phyloP scores from a whole-genome alignment of 345 rosid genomes.

The Ceriops zippeliana region DNA sequence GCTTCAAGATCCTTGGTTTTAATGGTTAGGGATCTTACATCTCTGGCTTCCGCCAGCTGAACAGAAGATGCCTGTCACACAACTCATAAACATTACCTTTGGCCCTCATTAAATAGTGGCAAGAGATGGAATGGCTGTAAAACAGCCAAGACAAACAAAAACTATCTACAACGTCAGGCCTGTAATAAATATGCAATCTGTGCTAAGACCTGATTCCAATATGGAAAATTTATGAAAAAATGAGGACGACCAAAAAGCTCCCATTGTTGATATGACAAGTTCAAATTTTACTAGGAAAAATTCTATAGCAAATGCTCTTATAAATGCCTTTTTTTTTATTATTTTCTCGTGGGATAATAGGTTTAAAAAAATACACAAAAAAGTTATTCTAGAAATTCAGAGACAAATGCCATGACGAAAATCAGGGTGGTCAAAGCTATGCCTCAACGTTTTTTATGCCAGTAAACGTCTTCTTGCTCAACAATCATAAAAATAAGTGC shows the following conservation, averaged over 20 bases:
- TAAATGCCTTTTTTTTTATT: neutral
- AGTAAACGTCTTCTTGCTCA: no score
- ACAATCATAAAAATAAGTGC: neutral
- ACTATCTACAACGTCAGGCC: neutral
- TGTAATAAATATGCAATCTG: neutral
- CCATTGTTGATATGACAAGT: neutral
- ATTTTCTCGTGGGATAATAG: neutral
- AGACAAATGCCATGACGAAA: no score
- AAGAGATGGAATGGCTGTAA: neutral
- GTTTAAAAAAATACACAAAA: no score
- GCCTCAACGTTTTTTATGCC: neutral
- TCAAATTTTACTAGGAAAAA: neutral
- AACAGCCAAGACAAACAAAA: neutral
- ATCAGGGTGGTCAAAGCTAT: neutral
- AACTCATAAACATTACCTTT: conserved; percentile 3
- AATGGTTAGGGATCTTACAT: conserved; percentile 50
- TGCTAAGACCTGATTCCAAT: neutral
- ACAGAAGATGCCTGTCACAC: conserved; percentile 45
- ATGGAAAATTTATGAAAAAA: neutral
- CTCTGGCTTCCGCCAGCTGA: conserved; percentile 39
- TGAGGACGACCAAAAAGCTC: neutral
- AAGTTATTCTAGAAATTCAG: no score
- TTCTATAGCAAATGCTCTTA: neutral
- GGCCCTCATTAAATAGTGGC: conserved; percentile 8
- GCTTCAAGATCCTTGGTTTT: conserved; percentile 64